These are phyloP conservation scores for Silene noctiflora DNA, from an alignment of 179 eudicot genomes.

Conservation along the genomic window DNA sequence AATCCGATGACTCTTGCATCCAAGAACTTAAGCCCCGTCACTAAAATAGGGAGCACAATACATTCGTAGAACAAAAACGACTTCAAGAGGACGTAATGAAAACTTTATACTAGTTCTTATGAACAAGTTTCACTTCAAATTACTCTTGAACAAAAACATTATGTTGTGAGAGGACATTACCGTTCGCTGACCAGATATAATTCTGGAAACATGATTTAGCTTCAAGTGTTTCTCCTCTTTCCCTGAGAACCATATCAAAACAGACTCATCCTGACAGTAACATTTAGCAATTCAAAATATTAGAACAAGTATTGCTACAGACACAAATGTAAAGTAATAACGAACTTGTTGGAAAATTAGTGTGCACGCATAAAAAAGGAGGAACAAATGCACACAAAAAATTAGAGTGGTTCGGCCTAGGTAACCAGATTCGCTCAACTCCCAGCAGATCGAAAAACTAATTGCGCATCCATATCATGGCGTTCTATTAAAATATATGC, in stretches of 20 bases:
- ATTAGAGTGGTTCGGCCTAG: background rate
- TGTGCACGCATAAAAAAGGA: background rate
- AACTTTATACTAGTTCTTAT: conserved; percentile 6
- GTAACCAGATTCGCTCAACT: no score
- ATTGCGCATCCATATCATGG: no score
- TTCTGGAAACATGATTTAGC: conserved; percentile 84
- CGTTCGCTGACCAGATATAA: conserved; percentile 97
- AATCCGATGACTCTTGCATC: background rate
- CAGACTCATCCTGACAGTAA: conserved; percentile 79
- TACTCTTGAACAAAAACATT: background rate
- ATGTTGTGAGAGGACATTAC: conserved; percentile 42
- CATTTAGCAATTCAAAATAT: conserved; percentile 21
- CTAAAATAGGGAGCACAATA: conserved; percentile 3
- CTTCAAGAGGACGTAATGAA: conserved; percentile 2
- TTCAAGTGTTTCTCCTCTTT: conserved; percentile 95
- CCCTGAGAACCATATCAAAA: conserved; percentile 87
- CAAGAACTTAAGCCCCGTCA: background rate
- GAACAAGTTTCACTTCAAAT: background rate
- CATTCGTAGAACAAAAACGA: background rate
- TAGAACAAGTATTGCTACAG: background rate
- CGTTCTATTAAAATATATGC: no score
- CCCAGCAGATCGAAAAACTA: no score
- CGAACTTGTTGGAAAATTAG: background rate
- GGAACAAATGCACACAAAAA: background rate
- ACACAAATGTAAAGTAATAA: conserved; percentile 8